Evolutionary conservation across 176 grass and related monocot species (phyloP).

Genomic region (Oryza glaberrima): DNA sequence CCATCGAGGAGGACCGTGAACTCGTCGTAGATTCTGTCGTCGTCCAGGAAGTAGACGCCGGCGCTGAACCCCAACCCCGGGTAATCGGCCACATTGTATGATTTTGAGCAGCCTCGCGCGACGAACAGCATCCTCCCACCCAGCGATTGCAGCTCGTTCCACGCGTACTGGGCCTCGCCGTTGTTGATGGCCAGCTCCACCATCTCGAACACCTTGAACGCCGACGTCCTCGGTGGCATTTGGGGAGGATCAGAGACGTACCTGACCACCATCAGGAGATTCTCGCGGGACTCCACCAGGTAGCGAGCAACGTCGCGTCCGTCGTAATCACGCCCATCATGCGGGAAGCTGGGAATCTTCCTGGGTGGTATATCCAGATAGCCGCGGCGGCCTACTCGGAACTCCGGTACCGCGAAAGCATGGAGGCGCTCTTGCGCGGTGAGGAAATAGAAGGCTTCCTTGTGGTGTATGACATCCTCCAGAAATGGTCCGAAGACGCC

Average conservation of each 20-base stretch:
- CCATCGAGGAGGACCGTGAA: fast-evolving
- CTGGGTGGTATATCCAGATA: neutral
- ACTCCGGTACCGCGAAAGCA: neutral
- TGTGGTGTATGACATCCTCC: neutral
- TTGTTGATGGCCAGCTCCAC: neutral
- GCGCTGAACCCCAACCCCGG: neutral
- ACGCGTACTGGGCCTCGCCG: neutral
- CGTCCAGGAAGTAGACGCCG: neutral
- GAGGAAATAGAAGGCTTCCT: neutral
- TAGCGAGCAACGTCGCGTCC: neutral
- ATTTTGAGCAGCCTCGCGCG: neutral
- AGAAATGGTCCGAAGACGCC: neutral
- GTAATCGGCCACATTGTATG: neutral
- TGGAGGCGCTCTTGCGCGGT: neutral
- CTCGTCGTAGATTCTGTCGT: neutral
- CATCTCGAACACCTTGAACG: neutral
- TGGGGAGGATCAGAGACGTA: neutral
- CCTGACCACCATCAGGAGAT: neutral
- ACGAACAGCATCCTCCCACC: neutral
- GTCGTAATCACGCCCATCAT: neutral
- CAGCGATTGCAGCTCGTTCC: neutral
- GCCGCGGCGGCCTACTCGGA: neutral
- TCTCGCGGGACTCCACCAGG: neutral
- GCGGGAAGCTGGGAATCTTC: neutral
- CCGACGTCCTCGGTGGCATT: neutral